A percentile compares a stretch with the other conserved stretches of the same genome.
Conservation (phyloP, 1,284 basidiomycete species). For the Crepidotus sp. region DNA sequence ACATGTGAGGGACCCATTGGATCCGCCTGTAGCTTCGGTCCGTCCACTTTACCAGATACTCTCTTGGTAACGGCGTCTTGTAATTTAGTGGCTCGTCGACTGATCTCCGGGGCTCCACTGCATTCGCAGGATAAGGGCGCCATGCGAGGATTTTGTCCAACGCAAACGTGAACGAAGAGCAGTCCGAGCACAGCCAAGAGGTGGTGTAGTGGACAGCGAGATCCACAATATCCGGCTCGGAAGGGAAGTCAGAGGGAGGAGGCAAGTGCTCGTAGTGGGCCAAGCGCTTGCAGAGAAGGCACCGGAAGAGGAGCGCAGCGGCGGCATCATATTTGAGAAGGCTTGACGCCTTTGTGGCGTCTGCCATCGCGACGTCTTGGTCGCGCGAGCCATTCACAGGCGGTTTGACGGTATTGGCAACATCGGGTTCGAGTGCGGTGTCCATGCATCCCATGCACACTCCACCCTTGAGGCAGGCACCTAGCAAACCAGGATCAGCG, state of each 20-base stretch:
- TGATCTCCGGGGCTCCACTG: slow-evolving; percentile 39
- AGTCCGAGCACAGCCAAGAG: slow-evolving; percentile 76
- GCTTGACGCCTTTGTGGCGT: slow-evolving; percentile 16
- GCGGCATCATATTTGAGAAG: slow-evolving; percentile 20
- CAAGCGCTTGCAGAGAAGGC: slow-evolving; percentile 69
- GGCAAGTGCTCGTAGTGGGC: slow-evolving; percentile 74
- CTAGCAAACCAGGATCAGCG: slow-evolving; percentile 20
- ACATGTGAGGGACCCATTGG: slow-evolving; percentile 87
- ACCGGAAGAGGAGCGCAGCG: slow-evolving; percentile 64
- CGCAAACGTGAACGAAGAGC: slow-evolving; percentile 59
- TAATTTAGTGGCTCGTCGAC: slow-evolving; percentile 40
- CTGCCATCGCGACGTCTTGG: slow-evolving; percentile 28
- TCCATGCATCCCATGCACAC: slow-evolving; percentile 73
- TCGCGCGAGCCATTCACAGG: slow-evolving; percentile 17
- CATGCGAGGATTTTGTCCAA: slow-evolving; percentile 90
- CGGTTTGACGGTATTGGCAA: slow-evolving; percentile 20
- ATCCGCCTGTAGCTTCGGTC: slow-evolving; percentile 68
- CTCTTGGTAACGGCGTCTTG: slow-evolving; percentile 62
- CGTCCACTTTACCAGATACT: slow-evolving; percentile 87
- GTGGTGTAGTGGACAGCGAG: slow-evolving; percentile 53
- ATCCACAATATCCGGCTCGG: slow-evolving; percentile 32
- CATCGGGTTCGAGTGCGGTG: slow-evolving; percentile 41
- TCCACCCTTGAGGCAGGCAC: slow-evolving; percentile 63
- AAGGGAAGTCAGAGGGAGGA: slow-evolving; percentile 31
- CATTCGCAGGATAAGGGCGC: slow-evolving; percentile 67